A percentile compares a stretch with the other conserved stretches of the same genome.
phyloP scores from a whole-genome alignment of 176 grass and related monocot genomes.

The Typha latifolia region DNA sequence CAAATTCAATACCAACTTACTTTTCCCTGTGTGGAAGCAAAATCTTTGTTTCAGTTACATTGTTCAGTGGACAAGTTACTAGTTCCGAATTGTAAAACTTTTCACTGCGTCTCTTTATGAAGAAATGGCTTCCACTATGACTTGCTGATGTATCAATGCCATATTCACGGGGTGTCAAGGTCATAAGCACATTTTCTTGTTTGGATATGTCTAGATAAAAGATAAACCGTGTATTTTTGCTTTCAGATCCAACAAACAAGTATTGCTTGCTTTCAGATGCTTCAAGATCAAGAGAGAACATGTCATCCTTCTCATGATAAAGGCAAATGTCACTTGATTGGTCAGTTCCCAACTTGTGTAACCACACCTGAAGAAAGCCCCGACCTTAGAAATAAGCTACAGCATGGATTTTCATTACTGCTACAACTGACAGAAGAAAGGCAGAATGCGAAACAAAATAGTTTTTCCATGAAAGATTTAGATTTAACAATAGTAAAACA shows the following conservation, averaged over 20 bases:
- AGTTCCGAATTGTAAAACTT: conserved; percentile 91
- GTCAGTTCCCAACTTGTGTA: conserved; percentile 63
- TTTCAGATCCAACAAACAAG: conserved; percentile 83
- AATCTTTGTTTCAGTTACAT: conserved; percentile 61
- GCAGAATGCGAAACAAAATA: neutral
- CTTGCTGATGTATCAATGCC: conserved; percentile 78
- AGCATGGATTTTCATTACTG: neutral
- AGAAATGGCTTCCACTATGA: conserved; percentile 77
- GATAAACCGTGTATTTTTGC: conserved; percentile 74
- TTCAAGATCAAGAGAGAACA: conserved; percentile 58
- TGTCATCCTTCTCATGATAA: conserved; percentile 81
- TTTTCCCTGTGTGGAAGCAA: conserved; percentile 94
- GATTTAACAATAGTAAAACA: neutral
- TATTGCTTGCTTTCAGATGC: conserved; percentile 83
- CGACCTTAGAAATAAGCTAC: conserved; percentile 21
- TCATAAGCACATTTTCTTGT: conserved; percentile 43
- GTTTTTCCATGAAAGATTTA: neutral
- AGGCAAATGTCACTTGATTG: conserved; percentile 71
- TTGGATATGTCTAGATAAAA: conserved; percentile 60
- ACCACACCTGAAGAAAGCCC: conserved; percentile 49
- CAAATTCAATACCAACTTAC: conserved; percentile 14
- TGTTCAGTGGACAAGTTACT: conserved; percentile 65
- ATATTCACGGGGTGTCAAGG: conserved; percentile 59
- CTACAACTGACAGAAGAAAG: neutral
- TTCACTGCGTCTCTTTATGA: conserved; percentile 71